Percentiles rank a stretch among this genome's conserved stretches.
phyloP scores from a whole-genome alignment of 495 filamentous ascomycete species.

The Pseudomonodictys pantanalensis region DNA sequence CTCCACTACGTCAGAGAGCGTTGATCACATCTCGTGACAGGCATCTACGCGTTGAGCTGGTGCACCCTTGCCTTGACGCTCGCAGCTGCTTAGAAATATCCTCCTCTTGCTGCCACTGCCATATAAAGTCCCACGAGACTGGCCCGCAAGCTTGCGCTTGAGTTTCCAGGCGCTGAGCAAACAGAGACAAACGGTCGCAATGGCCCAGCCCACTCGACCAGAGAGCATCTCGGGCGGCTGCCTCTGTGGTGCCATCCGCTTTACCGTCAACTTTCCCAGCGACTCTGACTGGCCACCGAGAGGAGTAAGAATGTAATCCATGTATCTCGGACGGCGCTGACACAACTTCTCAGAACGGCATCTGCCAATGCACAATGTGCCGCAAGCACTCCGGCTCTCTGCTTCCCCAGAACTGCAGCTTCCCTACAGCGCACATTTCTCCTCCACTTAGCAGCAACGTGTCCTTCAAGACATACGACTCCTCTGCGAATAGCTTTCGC shows the following conservation, averaged over 20 bases:
- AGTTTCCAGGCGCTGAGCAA: neutral
- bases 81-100: neutral
- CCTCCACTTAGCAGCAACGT: constrained; percentile 28
- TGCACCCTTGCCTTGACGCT: neutral
- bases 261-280: constrained; percentile 39
- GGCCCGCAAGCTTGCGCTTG: too few relatives aligned
- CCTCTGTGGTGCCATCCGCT: constrained; percentile 44
- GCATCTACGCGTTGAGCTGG: neutral
- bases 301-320: constrained; percentile 11
- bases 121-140: too few relatives aligned
- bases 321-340: neutral
- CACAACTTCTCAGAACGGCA: constrained; percentile 26
- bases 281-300: constrained; percentile 40
- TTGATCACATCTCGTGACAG: too few relatives aligned
- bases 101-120: neutral
- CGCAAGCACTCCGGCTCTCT: constrained; percentile 43
- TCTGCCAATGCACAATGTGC: constrained; percentile 50
- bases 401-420: constrained; percentile 34
- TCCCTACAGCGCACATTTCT: constrained; percentile 33
- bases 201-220: constrained; percentile 7
- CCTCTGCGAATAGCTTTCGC: constrained; percentile 21
- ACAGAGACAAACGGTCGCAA: neutral
- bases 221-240: constrained; percentile 44
- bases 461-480: constrained; percentile 31
- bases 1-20: too few relatives aligned